These are phyloP conservation scores for Agaricus blazei DNA, from an alignment of 768 basidiomycete species.

Conservation along the genomic window DNA sequence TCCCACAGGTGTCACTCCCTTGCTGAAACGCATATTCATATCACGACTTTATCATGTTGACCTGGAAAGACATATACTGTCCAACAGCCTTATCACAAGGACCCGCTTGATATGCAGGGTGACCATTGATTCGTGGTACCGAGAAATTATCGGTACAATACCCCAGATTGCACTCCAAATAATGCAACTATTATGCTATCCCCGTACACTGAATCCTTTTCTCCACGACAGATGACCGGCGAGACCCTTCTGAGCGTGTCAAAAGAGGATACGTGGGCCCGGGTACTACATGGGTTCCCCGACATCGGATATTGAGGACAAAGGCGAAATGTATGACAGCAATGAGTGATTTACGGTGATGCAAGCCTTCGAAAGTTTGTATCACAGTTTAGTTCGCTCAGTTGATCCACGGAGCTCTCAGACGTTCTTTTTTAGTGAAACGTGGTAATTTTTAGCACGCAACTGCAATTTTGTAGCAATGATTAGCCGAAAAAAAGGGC, in stretches of 20 bases:
- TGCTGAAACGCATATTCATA: background rate
- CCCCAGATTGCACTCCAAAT: no score
- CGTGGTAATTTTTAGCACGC: background rate
- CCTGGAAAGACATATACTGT: conserved; percentile 3
- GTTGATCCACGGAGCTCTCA: background rate
- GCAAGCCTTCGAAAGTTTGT: background rate
- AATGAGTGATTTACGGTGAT: background rate
- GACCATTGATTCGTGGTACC: no score
- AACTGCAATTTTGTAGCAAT: no score
- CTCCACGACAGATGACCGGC: no score
- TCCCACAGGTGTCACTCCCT: background rate
- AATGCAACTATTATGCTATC: background rate
- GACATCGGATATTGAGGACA: conserved; percentile 4
- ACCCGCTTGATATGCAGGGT: background rate
- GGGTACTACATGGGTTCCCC: conserved; percentile 1
- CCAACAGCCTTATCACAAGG: conserved; percentile 1
- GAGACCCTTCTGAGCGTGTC: background rate
- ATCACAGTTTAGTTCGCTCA: background rate
- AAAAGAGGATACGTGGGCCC: background rate
- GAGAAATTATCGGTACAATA: no score
- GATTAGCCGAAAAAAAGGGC: no score
- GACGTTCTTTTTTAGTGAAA: background rate
- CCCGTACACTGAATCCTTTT: no score
- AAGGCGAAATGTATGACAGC: background rate
- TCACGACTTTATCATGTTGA: no score